A percentile compares a stretch with the other conserved stretches of the same genome.
Conservation (phyloP, 2,329 filamentous ascomycete genomes). For the Cercospora sp. region DNA sequence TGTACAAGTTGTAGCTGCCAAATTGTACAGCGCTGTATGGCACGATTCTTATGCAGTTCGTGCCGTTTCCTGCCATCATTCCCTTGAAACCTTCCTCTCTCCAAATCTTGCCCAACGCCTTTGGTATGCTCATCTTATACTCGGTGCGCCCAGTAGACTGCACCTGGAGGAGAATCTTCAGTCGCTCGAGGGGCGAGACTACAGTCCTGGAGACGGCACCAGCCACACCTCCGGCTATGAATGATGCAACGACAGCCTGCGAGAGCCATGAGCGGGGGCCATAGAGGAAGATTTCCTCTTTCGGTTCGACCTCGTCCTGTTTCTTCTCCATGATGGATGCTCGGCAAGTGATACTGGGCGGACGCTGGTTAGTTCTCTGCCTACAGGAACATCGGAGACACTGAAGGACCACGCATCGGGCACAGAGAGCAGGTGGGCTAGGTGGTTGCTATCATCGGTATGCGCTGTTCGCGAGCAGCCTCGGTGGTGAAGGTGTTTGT, state of each 20-base stretch:
- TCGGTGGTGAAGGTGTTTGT: not conserved
- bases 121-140: slow-evolving; percentile 87
- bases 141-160: slow-evolving; percentile 88
- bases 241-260: slow-evolving; percentile 85
- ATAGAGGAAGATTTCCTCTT: slow-evolving; percentile 5
- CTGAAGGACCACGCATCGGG: slow-evolving; percentile 2
- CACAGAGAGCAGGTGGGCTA: not conserved
- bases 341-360: not conserved
- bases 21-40: slow-evolving; percentile 98
- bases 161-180: slow-evolving; percentile 97
- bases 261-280: slow-evolving; percentile 53
- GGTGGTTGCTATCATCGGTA: slow-evolving; percentile 5
- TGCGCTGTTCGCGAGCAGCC: not conserved
- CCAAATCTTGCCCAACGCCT: slow-evolving; percentile 94
- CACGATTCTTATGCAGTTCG: slow-evolving; percentile 96
- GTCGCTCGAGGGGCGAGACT: slow-evolving; percentile 88
- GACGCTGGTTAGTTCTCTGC: not conserved
- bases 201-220: slow-evolving; percentile 97
- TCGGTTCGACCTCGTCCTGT: not conserved
- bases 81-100: slow-evolving; percentile 94
- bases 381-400: not conserved
- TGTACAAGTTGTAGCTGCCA: slow-evolving; percentile 97
- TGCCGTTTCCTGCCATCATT: slow-evolving; percentile 97
- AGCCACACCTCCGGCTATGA: slow-evolving; percentile 89
- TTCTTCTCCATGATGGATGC: slow-evolving; percentile 1